These are phyloP conservation scores for Pyricularia grisea DNA, from an alignment of 2,329 filamentous ascomycete species.

Conservation along the genomic window DNA sequence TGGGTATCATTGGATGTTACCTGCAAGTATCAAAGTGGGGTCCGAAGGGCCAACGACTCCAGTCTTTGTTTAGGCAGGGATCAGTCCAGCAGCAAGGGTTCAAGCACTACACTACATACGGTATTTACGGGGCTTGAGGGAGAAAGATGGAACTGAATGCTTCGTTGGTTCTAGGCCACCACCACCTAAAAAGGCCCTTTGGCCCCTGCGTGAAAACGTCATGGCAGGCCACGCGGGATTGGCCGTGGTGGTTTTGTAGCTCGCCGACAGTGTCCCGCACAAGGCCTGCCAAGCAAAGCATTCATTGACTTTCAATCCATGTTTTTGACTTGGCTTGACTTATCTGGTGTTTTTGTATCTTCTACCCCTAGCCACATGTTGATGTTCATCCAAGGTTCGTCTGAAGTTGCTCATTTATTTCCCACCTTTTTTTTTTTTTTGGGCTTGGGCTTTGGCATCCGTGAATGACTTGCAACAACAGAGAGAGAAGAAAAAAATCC, in stretches of 20 bases:
- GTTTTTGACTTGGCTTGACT: background rate
- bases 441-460: background rate
- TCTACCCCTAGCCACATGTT: background rate
- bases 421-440: too few relatives aligned
- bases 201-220: constrained; percentile 11
- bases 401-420: background rate
- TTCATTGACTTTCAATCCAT: background rate
- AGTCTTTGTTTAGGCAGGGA: background rate
- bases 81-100: background rate
- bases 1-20: background rate
- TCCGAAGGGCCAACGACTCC: background rate
- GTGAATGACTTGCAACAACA: background rate
- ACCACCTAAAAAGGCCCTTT: background rate
- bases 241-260: background rate
- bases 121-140: background rate
- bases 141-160: background rate
- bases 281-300: background rate
- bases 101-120: background rate
- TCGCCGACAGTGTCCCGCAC: background rate
- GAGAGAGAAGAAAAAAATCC: background rate
- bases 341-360: background rate
- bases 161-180: background rate
- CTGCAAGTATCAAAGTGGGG: background rate
- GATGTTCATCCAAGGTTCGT: background rate
- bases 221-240: background rate